These are phyloP conservation scores for Carex kokanica DNA, from an alignment of 176 grass and related monocot genomes.

Conservation along the genomic window DNA sequence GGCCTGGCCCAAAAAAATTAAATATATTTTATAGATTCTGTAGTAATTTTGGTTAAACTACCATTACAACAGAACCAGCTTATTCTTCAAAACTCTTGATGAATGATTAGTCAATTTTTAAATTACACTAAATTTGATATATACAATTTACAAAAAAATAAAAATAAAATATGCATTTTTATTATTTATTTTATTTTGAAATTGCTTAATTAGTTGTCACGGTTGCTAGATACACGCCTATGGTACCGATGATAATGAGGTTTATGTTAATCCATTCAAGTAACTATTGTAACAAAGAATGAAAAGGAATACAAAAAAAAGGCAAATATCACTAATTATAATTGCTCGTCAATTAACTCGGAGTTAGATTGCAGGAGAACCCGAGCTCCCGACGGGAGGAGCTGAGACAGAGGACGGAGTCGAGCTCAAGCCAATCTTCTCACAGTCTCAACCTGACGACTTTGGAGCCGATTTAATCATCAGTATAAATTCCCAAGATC, in stretches of 20 bases:
- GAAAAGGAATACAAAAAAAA: background rate
- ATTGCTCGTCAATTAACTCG: slow-evolving; percentile 35
- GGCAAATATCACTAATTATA: background rate
- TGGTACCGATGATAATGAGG: background rate
- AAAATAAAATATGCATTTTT: too few species aligned
- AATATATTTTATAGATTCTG: too few species aligned
- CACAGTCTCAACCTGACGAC: slow-evolving; percentile 72
- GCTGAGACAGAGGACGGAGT: slow-evolving; percentile 34
- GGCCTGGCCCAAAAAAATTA: background rate
- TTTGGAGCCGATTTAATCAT: slow-evolving; percentile 43
- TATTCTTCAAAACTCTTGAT: too few species aligned
- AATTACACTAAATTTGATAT: too few species aligned
- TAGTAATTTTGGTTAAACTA: too few species aligned
- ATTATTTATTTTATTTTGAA: too few species aligned
- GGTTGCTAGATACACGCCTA: too few species aligned
- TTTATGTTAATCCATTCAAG: background rate
- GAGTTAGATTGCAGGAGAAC: slow-evolving; percentile 94
- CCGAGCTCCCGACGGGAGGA: slow-evolving; percentile 41
- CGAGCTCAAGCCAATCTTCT: slow-evolving; percentile 70
- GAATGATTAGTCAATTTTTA: too few species aligned
- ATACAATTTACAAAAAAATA: too few species aligned
- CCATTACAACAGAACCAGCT: too few species aligned
- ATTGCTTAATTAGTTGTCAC: too few species aligned
- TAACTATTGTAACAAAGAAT: background rate
- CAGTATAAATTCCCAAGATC: slow-evolving; percentile 11